phyloP scores from a whole-genome alignment of 257 asterid genomes.

The Thymus mandschuricus region DNA sequence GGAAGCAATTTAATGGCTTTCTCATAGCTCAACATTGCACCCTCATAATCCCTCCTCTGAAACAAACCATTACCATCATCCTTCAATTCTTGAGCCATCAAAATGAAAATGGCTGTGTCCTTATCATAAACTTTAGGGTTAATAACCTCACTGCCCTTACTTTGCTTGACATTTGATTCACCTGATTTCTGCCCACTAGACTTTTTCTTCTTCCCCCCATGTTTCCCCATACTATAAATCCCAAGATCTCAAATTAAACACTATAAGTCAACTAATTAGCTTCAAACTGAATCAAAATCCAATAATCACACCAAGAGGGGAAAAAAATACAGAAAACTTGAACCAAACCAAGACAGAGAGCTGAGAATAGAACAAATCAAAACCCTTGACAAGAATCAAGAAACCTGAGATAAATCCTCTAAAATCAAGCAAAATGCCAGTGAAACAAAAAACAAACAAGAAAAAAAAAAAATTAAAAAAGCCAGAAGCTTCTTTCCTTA shows the following conservation, averaged over 20 bases:
- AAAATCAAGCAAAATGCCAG: conserved; percentile 25
- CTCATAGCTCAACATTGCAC: conserved; percentile 71
- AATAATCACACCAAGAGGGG: neutral
- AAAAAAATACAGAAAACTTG: neutral
- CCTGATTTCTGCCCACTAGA: conserved; percentile 47
- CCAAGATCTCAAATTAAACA: conserved; percentile 37
- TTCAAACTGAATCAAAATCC: conserved; percentile 17
- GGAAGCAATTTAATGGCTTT: conserved; percentile 85
- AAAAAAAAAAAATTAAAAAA: neutral
- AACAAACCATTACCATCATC: conserved; percentile 73
- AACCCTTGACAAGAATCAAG: conserved; percentile 15
- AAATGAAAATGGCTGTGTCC: conserved; percentile 64
- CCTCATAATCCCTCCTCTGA: conserved; percentile 78
- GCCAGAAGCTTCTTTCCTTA: conserved; percentile 23
- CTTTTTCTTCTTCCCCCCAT: conserved; percentile 51
- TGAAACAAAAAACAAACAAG: conserved; percentile 12
- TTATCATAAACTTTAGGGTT: conserved; percentile 56
- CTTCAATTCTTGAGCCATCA: conserved; percentile 69
- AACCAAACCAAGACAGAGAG: conserved; percentile 23
- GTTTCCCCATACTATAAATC: conserved; percentile 61
- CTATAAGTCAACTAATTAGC: conserved; percentile 26
- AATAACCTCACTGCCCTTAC: conserved; percentile 34
- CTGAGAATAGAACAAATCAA: neutral
- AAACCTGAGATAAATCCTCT: conserved; percentile 30
- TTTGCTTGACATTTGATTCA: conserved; percentile 41